Conservation (phyloP, 2,329 filamentous ascomycete species). For the Septoria petroselini region DNA sequence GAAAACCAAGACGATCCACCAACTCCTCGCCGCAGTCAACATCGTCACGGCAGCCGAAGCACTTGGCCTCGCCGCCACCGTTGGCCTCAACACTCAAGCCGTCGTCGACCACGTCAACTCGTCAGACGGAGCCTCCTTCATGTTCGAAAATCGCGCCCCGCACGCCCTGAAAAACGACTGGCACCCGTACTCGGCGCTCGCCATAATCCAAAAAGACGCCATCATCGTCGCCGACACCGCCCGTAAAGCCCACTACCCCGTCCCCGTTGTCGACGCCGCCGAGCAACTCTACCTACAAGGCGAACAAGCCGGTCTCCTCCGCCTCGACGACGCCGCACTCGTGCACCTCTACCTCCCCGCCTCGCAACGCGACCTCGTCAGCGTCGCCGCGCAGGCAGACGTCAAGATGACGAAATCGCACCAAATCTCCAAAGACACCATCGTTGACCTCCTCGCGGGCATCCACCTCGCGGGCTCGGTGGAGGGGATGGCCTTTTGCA, state of each 20-base stretch:
- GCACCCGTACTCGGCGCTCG: constrained; percentile 45
- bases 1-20: constrained; percentile 58
- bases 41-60: constrained; percentile 56
- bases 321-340: constrained; percentile 55
- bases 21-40: constrained; percentile 58
- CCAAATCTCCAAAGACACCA: constrained; percentile 38
- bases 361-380: constrained; percentile 35
- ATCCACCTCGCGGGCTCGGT: constrained; percentile 51
- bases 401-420: constrained; percentile 39
- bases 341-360: constrained; percentile 52
- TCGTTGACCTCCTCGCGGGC: constrained; percentile 44
- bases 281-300: constrained; percentile 64
- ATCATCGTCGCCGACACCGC: constrained; percentile 67
- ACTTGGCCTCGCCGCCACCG: constrained; percentile 54
- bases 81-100: constrained; percentile 52
- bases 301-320: constrained; percentile 55
- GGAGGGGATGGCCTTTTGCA: constrained; percentile 50
- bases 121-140: constrained; percentile 48
- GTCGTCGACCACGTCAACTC: constrained; percentile 50
- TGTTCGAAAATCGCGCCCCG: constrained; percentile 57
- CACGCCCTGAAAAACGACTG: constrained; percentile 53
- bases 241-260: constrained; percentile 56
- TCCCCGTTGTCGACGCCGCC: constrained; percentile 59
- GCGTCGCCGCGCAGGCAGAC: constrained; percentile 37
- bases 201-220: constrained; percentile 50